Base-by-base conservation (phyloP, 495 filamentous ascomycete genomes). In the Hypoxylon crocopeplum region DNA sequence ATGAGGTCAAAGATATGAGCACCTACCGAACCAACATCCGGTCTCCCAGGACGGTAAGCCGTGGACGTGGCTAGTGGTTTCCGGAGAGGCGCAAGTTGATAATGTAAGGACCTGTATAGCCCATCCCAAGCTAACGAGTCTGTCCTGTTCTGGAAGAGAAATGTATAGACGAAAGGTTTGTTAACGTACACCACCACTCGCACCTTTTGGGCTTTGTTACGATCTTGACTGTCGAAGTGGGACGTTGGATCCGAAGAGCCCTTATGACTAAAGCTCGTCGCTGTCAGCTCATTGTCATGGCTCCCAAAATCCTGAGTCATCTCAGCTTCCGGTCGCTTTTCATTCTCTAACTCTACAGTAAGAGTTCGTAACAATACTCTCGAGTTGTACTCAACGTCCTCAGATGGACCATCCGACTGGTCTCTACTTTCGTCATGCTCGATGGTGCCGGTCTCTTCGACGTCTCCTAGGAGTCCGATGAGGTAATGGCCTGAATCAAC, bases 141-240 rank as follows among this genome's bases (percentile, higher is more conserved):
- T 1, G 91, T 88, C 32, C 77, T 75, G 10, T 86, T 80, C 39
- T 89, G 81, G 75, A 98, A 97, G 12, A 98, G 79, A 62, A 98
- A 90, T 3, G 90, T 87, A 71, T 91, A 97, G 48, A 97, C 88
- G 73, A 98, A 97, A 2, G 94, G 94, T 67, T 83, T 84, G 63
- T 91, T 86, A 74, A 77, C 74, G 51, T 84, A 85, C 39, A 96
- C 83, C 2, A 95, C 82, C 4, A 90, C 90, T 19, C 86, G 84
- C 19, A 94, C 73, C 54, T 83, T 80, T 40, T 82, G 71, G 7
- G 74, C 75, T 50, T 81, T 82, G 59, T 80, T 80, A 41, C 67
- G 69, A 48, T 83, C 79, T 56, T 80, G 79, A 34, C 68, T 76
- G 55, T 78, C 73, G 48, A 77, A 75, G 8, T 64, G 60, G 4